These are phyloP conservation scores for Hibiscus tridactylites DNA, from an alignment of 345 rosid genomes.

Conservation along the genomic window DNA sequence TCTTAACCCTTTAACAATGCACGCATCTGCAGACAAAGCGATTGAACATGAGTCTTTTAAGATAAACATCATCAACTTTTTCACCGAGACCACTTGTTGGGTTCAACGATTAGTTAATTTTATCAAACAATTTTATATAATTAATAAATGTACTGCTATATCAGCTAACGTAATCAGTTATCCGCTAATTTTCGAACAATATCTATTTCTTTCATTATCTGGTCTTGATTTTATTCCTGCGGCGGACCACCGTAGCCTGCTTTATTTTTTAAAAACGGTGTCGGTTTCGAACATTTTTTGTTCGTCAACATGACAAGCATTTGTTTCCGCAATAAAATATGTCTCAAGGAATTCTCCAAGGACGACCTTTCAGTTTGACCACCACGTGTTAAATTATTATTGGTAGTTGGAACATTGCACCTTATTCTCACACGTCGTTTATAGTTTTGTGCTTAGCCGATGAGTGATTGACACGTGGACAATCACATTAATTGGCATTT, in stretches of 20 bases:
- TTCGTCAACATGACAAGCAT: neutral
- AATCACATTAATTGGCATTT: neutral
- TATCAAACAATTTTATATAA: too few relatives aligned
- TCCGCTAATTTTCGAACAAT: too few relatives aligned
- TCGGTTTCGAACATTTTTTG: neutral
- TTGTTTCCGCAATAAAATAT: neutral
- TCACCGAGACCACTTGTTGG: too few relatives aligned
- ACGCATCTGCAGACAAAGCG: too few relatives aligned
- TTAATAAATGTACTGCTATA: rapidly evolving
- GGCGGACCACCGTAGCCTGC: neutral
- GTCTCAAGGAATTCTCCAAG: neutral
- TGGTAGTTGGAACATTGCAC: neutral
- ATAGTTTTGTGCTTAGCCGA: neutral
- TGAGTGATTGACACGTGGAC: neutral
- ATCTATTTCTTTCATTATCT: too few relatives aligned
- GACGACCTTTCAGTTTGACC: neutral
- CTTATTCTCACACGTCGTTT: neutral
- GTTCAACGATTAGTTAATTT: too few relatives aligned
- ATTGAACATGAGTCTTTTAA: too few relatives aligned
- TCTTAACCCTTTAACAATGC: too few relatives aligned
- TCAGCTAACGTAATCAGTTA: too few relatives aligned
- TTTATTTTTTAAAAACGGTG: neutral
- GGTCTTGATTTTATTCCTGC: neutral
- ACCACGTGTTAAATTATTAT: neutral
- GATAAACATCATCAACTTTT: too few relatives aligned